Evolutionary conservation across 768 basidiomycete species (phyloP).

Genomic region (Dentipellis sp.): DNA sequence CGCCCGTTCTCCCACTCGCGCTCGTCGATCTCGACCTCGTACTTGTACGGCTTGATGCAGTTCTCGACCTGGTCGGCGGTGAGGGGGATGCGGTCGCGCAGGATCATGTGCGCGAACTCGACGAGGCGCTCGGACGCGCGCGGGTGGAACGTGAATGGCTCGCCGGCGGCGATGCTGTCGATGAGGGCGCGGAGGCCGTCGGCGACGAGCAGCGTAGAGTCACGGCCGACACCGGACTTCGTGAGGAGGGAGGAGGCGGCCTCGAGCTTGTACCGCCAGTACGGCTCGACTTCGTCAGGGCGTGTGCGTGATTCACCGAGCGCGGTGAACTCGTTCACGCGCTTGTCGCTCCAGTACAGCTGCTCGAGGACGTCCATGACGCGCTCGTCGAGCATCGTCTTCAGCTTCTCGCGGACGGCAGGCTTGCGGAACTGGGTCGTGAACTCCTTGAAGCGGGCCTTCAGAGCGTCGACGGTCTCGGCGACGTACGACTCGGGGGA

Average conservation of each 20-base stretch:
- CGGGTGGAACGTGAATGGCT: slow-evolving; percentile 91
- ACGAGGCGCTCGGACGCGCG: slow-evolving; percentile 81
- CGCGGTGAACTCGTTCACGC: slow-evolving; percentile 61
- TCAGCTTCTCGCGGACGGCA: slow-evolving; percentile 80
- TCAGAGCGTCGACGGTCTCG: slow-evolving; percentile 91
- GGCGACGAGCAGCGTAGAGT: slow-evolving; percentile 89
- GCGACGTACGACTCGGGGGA: slow-evolving; percentile 96
- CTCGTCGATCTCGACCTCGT: slow-evolving; percentile 91
- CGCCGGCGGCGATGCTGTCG: slow-evolving; percentile 78
- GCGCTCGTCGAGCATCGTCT: slow-evolving; percentile 89
- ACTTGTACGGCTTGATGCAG: slow-evolving; percentile 99
- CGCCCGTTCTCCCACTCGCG: slow-evolving; percentile 89
- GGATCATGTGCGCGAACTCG: slow-evolving; percentile 86
- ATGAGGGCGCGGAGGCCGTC: slow-evolving; percentile 87
- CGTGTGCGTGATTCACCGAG: slow-evolving; percentile 66
- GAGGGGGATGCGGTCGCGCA: slow-evolving; percentile 86
- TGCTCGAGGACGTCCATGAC: slow-evolving; percentile 97
- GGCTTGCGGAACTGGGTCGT: slow-evolving; percentile 83
- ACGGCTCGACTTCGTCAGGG: slow-evolving; percentile 72
- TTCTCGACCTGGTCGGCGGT: slow-evolving; percentile 99
- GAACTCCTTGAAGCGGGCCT: slow-evolving; percentile 80
- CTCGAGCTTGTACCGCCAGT: slow-evolving; percentile 95
- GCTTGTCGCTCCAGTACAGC: slow-evolving; percentile 93
- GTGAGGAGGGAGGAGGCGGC: slow-evolving; percentile 90
- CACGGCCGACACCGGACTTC: slow-evolving; percentile 92